A percentile compares a stretch with the other conserved stretches of the same genome.
Evolutionary conservation across 805 yeast species (phyloP).

Genomic region (Maudiozyma bulderi): DNA sequence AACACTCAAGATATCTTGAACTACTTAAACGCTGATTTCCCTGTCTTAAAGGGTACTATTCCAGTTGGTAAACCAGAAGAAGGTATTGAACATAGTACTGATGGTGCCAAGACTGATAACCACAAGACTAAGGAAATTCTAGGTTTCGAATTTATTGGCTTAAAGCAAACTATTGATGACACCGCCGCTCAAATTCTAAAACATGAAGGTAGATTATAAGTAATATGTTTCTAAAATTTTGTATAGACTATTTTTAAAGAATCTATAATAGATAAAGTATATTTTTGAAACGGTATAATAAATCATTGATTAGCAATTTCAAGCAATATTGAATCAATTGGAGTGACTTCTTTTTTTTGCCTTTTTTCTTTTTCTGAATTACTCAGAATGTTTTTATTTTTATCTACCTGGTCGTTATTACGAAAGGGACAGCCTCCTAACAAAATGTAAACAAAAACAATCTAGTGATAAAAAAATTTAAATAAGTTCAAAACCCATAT

Average conservation of each 20-base stretch:
- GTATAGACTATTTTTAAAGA: neutral
- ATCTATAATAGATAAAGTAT: no score
- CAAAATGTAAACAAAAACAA: no score
- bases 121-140: slow-evolving; percentile 15
- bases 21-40: slow-evolving; percentile 32
- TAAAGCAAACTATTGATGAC: slow-evolving; percentile 17
- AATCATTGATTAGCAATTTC: neutral
- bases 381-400: no score
- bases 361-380: no score
- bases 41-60: slow-evolving; percentile 35
- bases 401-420: no score
- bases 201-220: slow-evolving; percentile 8
- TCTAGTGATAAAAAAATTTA: no score
- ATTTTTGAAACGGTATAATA: no score
- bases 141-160: slow-evolving; percentile 16
- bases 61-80: slow-evolving; percentile 33
- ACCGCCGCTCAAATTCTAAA: slow-evolving; percentile 20
- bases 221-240: neutral
- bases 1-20: slow-evolving; percentile 23
- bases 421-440: no score
- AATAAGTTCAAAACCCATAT: no score
- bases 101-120: slow-evolving; percentile 9
- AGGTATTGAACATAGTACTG: slow-evolving; percentile 5
- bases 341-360: no score
- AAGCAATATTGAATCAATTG: neutral